Percentiles rank a stretch among this genome's conserved stretches.
These are phyloP conservation scores for Citrus unshiu DNA, from an alignment of 345 rosid species.

Conservation along the genomic window DNA sequence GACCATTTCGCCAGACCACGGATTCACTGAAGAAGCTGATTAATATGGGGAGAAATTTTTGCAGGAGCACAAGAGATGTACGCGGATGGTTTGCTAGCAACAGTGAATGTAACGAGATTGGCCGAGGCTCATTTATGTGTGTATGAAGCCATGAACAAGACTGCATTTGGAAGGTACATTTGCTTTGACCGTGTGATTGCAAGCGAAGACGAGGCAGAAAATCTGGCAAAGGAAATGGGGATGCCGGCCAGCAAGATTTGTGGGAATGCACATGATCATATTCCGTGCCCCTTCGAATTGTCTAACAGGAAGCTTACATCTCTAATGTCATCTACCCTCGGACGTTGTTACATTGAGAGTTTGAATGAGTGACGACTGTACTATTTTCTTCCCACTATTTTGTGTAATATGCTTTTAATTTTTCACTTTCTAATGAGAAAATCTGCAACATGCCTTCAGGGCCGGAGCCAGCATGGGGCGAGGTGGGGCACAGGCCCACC, in stretches of 20 bases:
- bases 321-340: constrained; percentile 49
- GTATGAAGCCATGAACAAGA: constrained; percentile 52
- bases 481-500: no score
- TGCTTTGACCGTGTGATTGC: constrained; percentile 61
- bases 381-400: background rate
- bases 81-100: constrained; percentile 50
- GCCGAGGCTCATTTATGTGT: constrained; percentile 67
- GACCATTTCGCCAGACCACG: no score
- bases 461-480: no score
- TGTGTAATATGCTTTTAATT: no score
- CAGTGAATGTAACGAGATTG: constrained; percentile 51
- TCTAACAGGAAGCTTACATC: constrained; percentile 50
- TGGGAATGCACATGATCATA: constrained; percentile 13
- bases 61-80: constrained; percentile 70
- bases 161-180: constrained; percentile 63
- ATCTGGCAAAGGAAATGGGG: constrained; percentile 47
- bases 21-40: no score
- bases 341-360: constrained; percentile 32
- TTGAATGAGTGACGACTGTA: background rate
- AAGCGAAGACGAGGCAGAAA: constrained; percentile 36
- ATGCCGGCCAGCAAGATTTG: constrained; percentile 48
- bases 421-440: no score
- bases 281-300: constrained; percentile 18
- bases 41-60: background rate
- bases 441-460: no score